Base-by-base conservation (phyloP, 2,329 filamentous ascomycete genomes). In the Fusarium sp. region DNA sequence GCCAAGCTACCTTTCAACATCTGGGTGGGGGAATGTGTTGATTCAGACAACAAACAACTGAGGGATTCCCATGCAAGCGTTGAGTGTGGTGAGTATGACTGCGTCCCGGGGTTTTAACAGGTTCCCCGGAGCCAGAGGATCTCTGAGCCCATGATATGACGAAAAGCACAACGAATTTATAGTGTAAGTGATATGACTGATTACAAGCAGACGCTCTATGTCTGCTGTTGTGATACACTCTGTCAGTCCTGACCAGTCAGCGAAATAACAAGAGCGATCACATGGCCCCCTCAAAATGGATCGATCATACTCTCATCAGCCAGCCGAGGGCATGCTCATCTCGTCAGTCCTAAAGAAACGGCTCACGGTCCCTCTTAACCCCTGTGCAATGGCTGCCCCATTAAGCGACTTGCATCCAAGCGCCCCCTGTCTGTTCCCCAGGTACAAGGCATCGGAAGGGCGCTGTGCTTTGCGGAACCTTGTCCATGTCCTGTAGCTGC, bases 361-460 rank as follows among this genome's bases (percentile, higher is more conserved):
- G 51, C 61, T 52, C 55, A 62, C 39, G 34, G 35, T 36, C 50
- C 58, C 50, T 53, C 60, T 54, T 41, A 45, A 58, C 49, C 69
- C 69, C 68, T 70, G 66, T 60, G 52, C 60, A 44, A 53, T 58
- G 34, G 47, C 54, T 67, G 67, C 69, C 69, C 44, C 40, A 64
- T 71, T 57, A 38, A 69, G 69, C 69, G 69, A 71, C 65, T 28
- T 70, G 69, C 69, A 71, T 70, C 49, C 52, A 51, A 58, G 60
- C 52, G 46, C 55, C 45, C 51, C 51, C 48, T 39, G 45, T 43
- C 26, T 48, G 40, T 53, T 54, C 51, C 43, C 65, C 59, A 66
- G 59, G 64, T 64, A 66, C 63, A 54, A 58, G 51, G 63, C 55
- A 49, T 59, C 59, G 50, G 58, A 47, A 61, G 58, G 40, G 46